Evolutionary conservation across 192 early-diverging fungal species (phyloP).

Genomic region (Backusella luteola): DNA sequence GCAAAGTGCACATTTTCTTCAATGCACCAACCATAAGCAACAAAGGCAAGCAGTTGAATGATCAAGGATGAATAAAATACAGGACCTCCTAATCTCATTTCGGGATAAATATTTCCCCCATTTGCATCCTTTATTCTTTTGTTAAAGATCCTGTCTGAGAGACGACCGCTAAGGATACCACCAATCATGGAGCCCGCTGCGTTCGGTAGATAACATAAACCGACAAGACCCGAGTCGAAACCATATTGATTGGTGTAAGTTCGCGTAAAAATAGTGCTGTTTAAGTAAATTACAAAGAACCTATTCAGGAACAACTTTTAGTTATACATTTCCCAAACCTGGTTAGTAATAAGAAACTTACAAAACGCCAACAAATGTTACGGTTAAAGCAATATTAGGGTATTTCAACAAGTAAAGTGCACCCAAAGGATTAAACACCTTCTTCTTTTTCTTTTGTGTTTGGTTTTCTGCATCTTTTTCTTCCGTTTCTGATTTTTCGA

Average conservation of each 20-base stretch:
- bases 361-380: constrained; percentile 26
- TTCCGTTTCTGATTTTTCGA: not conserved
- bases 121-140: constrained; percentile 12
- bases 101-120: constrained; percentile 10
- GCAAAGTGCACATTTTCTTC: constrained; percentile 33
- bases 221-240: constrained; percentile 26
- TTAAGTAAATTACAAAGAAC: constrained; percentile 30
- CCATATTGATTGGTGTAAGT: constrained; percentile 32
- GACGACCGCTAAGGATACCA: constrained; percentile 20
- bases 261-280: constrained; percentile 34
- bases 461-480: constrained; percentile 2
- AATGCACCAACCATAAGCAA: constrained; percentile 36
- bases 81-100: constrained; percentile 28
- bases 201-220: constrained; percentile 33
- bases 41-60: constrained; percentile 15
- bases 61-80: constrained; percentile 15
- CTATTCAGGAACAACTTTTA: not conserved
- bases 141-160: constrained; percentile 23
- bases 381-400: constrained; percentile 27
- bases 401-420: constrained; percentile 19
- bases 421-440: constrained; percentile 25
- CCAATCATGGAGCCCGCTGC: constrained; percentile 29
- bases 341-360: constrained; percentile 2
- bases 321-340: no score
- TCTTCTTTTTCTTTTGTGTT: not conserved